phyloP scores from a whole-genome alignment of 768 basidiomycete species.

The Auricularia sp. region DNA sequence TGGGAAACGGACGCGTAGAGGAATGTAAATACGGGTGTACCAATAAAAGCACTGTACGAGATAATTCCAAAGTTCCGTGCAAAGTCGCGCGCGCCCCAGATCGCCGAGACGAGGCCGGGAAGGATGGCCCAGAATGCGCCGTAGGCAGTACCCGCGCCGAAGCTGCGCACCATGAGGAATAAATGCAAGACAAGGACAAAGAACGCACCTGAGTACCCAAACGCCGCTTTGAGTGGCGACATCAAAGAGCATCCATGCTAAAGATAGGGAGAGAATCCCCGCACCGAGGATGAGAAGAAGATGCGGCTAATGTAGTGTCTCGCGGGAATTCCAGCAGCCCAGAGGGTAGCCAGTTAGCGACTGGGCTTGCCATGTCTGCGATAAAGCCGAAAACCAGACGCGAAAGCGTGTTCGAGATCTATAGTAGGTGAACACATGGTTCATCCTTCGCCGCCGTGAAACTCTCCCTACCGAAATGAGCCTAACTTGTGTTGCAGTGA shows the following conservation, averaged over 20 bases:
- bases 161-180: conserved; percentile 25
- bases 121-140: conserved; percentile 62
- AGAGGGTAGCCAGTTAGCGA: conserved; percentile 33
- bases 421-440: not conserved
- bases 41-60: conserved; percentile 66
- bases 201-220: conserved; percentile 60
- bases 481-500: conserved; percentile 53
- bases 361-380: conserved; percentile 65
- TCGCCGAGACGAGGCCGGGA: conserved; percentile 62
- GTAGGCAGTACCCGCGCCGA: conserved; percentile 60
- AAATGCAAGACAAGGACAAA: not conserved
- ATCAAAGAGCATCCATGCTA: conserved; percentile 43
- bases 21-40: conserved; percentile 69
- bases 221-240: conserved; percentile 40
- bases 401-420: conserved; percentile 55
- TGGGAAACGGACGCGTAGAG: conserved; percentile 63
- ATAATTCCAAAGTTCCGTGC: conserved; percentile 69
- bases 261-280: conserved; percentile 39
- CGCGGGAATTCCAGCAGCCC: conserved; percentile 29
- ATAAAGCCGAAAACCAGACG: conserved; percentile 59
- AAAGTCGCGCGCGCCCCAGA: conserved; percentile 62
- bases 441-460: not conserved
- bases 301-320: conserved; percentile 54
- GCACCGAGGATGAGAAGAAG: conserved; percentile 38
- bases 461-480: conserved; percentile 35